Percentiles rank a stretch among this genome's conserved stretches.
These are phyloP conservation scores for Cyclotella baltica DNA, from an alignment of 108 stramenopile genomes.

Conservation along the genomic window DNA sequence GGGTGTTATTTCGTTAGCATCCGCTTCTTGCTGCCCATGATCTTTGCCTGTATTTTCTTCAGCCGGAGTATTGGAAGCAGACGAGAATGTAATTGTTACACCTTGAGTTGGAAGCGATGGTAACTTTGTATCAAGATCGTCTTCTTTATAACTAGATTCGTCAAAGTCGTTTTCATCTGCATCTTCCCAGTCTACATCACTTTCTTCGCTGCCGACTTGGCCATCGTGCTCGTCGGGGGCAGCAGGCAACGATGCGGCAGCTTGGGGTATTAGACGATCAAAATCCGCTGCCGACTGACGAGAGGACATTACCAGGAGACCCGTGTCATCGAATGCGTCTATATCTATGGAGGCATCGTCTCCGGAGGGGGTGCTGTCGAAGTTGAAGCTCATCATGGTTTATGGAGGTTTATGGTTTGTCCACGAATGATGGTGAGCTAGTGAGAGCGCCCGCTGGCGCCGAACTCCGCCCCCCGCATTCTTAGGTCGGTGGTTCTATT, in stretches of 20 bases:
- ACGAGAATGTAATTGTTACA: slow-evolving; percentile 31
- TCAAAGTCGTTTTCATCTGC: slow-evolving; percentile 30
- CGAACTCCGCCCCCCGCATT: too few relatives aligned
- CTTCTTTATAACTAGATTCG: background rate
- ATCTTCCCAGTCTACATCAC: slow-evolving; percentile 55
- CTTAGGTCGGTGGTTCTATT: too few relatives aligned
- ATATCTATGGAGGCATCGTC: slow-evolving; percentile 32
- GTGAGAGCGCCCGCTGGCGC: too few relatives aligned
- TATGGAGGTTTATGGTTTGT: background rate
- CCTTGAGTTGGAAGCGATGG: slow-evolving; percentile 28
- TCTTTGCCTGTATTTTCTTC: slow-evolving; percentile 1
- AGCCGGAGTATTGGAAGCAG: slow-evolving; percentile 7
- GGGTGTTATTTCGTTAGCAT: background rate
- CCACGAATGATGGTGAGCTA: too few relatives aligned
- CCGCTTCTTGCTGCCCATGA: background rate
- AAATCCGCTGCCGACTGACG: slow-evolving; percentile 3
- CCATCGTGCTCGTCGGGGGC: background rate
- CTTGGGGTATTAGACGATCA: background rate
- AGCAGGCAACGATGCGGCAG: background rate
- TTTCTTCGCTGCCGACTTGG: slow-evolving; percentile 18
- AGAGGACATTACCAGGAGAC: slow-evolving; percentile 36
- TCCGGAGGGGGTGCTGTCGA: slow-evolving; percentile 19
- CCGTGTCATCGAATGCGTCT: slow-evolving; percentile 46
- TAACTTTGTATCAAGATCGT: slow-evolving; percentile 8
- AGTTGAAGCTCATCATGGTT: slow-evolving; percentile 46